Evolutionary conservation across 495 filamentous ascomycete species (phyloP), one percentile per base, ranked within the genome.

Genomic region (Aspergillus heteromorphus): DNA sequence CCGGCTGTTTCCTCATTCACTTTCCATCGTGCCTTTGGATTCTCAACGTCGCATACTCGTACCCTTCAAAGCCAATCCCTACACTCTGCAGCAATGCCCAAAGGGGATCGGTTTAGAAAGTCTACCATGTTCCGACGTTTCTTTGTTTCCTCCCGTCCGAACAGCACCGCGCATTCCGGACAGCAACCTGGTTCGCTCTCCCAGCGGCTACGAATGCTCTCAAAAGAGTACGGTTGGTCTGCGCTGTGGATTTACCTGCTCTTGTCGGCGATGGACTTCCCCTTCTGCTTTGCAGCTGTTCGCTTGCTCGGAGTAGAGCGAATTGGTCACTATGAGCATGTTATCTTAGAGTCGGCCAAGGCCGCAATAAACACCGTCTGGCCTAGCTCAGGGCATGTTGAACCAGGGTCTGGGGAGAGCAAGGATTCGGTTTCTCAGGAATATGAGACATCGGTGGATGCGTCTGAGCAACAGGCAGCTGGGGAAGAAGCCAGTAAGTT

Each of bases 141-240:
- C 53, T 65, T 66, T 55, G 67, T 65, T 51, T 68, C 66, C 11
- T 61, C 60, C 11, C 57, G 61, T 2, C 13, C 62, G n/a, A 48
- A 48, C 40, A 53, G 42, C 31, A 23, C 50, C 11, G 30, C 61
- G 3, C 59, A 61, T 16, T 41, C 65, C 0, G 53, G 38, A 19
- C 56, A 79, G 13, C 23, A 23, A 57, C 64, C 79, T 19, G 71
- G 69, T 13, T 82, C 86, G 1, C 65, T 96, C 6, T 83, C 87
- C 0, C 80, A 78, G 52, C 79, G 88, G 9, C 67, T 97, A 54
- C 87, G 81, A 64, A 88, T 88, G 60, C 78, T 97, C n/a, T 89
- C 87, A 0, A 81, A 86, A 40, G 95, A 97, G 71, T 99, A 99
- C 67, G 93, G 93, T 36, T 97, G 91, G 88, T 80, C 88, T 9